Evolutionary conservation across 1,284 basidiomycete species (phyloP), one percentile per base, ranked within the genome.

Genomic region (Moesziomyces sp.): DNA sequence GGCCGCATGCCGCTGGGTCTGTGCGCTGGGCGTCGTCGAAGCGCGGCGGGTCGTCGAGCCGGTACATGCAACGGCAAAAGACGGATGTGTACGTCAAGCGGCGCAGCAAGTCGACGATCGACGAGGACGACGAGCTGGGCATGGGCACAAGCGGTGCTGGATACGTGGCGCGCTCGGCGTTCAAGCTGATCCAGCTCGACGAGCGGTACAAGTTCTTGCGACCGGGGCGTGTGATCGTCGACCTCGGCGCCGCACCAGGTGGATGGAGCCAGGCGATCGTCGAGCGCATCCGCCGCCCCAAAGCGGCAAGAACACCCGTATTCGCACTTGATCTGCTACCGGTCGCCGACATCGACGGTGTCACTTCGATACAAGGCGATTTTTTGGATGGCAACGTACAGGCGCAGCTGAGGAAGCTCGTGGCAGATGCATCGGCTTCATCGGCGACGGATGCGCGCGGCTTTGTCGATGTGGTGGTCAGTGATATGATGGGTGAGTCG

Each of bases 401-500:
- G 23, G 54, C 52, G 0, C 49, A 51, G 46, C 63, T 80, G 8
- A 28, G 60, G 23, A 38, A 24, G 16, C 46, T 58, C 28, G 55
- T 71, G 9, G 7, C 43, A 28, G 54, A 51, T 14, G 52, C 58
- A 38, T 44, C 50, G 68, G 65, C 9, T 71, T 70, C 30, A 74
- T 79, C 19, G 77, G 30, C 30, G 30, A 11, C 8, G 2, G 30
- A 30, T 2, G 30, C 2, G 11, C 30, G 30, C 30, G 68, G 68
- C 9, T 71, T 73, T 24, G 77, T 80, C 18, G 78, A 81, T 40
- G 65, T 81, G 8, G 69, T 81, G 0, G 65, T 81, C 18, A 79
- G 78, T 50, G 80, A 81, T 42, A 81, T 81, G 80, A 81, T 81
- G 80, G 73, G 75, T 77, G 28, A 49, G 75, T 72, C 2, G 30